Percentiles rank a stretch among this genome's conserved stretches.
Evolutionary conservation across 768 basidiomycete genomes (phyloP).

Genomic region (Mycena rosella): DNA sequence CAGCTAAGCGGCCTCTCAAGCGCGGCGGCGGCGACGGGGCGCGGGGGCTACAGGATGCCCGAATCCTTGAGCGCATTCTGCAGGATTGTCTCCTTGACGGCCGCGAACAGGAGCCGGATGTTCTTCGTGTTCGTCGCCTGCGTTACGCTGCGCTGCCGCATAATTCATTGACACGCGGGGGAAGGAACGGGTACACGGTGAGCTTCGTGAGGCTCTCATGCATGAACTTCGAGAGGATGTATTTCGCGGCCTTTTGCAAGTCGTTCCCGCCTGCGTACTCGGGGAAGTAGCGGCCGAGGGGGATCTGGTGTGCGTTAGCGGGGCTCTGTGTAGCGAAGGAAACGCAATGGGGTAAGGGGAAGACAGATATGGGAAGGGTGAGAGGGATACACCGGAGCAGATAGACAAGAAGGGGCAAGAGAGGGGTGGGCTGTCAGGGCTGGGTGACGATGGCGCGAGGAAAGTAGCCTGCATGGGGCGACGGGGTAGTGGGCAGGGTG

Average conservation of each 20-base stretch:
- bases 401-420: background rate
- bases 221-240: conserved; percentile 64
- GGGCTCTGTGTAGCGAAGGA: too few species aligned
- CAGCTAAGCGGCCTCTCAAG: too few species aligned
- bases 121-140: conserved; percentile 87
- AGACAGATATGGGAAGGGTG: background rate
- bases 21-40: too few species aligned
- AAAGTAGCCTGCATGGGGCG: too few species aligned
- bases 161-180: background rate
- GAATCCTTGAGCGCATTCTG: conserved; percentile 79
- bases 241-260: conserved; percentile 78
- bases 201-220: conserved; percentile 67
- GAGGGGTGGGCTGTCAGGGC: too few species aligned
- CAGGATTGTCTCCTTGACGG: conserved; percentile 62
- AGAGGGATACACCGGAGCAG: background rate
- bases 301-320: too few species aligned
- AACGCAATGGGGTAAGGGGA: background rate
- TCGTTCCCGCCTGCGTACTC: conserved; percentile 67
- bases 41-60: conserved; percentile 67
- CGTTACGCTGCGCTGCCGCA: conserved; percentile 61
- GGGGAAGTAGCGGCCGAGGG: conserved; percentile 60
- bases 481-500: too few species aligned
- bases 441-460: too few species aligned
- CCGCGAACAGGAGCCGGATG: conserved; percentile 78
- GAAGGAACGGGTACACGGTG: conserved; percentile 60